A percentile compares a stretch with the other conserved stretches of the same genome.
phyloP scores from a whole-genome alignment of 2,329 filamentous ascomycete genomes.

The Curvularia verruculosa region DNA sequence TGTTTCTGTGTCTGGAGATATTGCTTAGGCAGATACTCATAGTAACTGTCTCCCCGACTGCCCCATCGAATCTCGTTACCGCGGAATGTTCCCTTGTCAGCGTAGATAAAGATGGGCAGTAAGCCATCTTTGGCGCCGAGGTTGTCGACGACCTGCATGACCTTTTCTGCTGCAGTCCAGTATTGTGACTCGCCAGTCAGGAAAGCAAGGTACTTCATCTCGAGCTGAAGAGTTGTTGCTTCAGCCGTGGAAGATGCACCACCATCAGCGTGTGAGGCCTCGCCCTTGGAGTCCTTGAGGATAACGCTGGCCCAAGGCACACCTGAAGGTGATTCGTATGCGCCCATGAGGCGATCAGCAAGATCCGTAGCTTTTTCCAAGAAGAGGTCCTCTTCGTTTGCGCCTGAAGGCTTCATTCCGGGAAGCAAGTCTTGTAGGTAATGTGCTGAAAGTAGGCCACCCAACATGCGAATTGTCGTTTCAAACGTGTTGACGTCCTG shows the following conservation, averaged over 20 bases:
- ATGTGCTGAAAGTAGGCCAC: conserved; percentile 88
- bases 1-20: conserved; percentile 90
- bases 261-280: conserved; percentile 80
- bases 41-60: conserved; percentile 95
- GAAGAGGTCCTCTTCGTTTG: conserved; percentile 85
- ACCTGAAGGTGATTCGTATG: conserved; percentile 86
- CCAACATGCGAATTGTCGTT: conserved; percentile 96
- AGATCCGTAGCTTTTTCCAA: conserved; percentile 95
- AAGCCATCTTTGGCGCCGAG: conserved; percentile 81
- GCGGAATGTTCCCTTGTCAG: conserved; percentile 77
- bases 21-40: conserved; percentile 98
- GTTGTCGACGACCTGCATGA: conserved; percentile 88
- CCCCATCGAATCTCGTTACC: conserved; percentile 88
- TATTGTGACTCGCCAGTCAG: conserved; percentile 90
- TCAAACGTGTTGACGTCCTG: conserved; percentile 98
- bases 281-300: conserved; percentile 74
- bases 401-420: conserved; percentile 74
- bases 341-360: conserved; percentile 82
- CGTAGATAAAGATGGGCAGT: conserved; percentile 88
- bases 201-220: conserved; percentile 96
- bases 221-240: conserved; percentile 87
- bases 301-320: conserved; percentile 92
- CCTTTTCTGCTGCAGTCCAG: conserved; percentile 89
- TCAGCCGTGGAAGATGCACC: conserved; percentile 95
- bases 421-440: conserved; percentile 89